These are phyloP conservation scores for Pleurotus pulmonarius DNA, from an alignment of 768 basidiomycete genomes.

Conservation along the genomic window DNA sequence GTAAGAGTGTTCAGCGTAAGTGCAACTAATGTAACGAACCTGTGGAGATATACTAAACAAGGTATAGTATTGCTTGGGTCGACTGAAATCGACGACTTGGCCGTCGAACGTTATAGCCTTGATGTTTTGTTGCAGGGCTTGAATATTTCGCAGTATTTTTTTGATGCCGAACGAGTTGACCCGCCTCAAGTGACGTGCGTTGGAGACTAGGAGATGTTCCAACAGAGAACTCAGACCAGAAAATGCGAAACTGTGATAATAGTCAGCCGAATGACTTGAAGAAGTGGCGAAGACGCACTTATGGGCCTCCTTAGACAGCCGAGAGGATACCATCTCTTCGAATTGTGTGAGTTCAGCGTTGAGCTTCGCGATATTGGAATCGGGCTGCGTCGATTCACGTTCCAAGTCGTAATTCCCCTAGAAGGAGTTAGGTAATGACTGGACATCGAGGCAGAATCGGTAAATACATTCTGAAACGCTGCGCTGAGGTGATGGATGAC, in stretches of 20 bases:
- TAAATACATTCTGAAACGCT: constrained; percentile 69
- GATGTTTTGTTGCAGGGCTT: constrained; percentile 89
- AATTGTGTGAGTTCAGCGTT: constrained; percentile 75
- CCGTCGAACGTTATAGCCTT: constrained; percentile 66
- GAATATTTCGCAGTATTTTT: constrained; percentile 85
- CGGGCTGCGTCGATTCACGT: constrained; percentile 86
- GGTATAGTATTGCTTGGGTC: constrained; percentile 76
- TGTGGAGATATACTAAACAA: constrained; percentile 73
- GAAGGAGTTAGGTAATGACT: not conserved
- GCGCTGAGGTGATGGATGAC: constrained; percentile 77
- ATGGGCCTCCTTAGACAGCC: constrained; percentile 61
- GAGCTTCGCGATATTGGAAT: constrained; percentile 83
- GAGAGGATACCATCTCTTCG: constrained; percentile 64
- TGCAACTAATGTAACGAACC: constrained; percentile 38
- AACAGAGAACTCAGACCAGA: constrained; percentile 81
- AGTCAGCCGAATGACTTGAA: constrained; percentile 9
- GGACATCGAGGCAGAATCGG: not conserved
- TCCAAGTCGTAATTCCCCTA: constrained; percentile 85
- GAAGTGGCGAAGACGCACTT: constrained; percentile 42
- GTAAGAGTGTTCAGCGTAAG: not conserved
- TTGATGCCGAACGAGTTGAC: constrained; percentile 76
- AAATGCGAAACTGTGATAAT: constrained; percentile 70
- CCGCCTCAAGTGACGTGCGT: constrained; percentile 64
- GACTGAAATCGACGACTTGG: constrained; percentile 65
- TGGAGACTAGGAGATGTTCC: constrained; percentile 76